Conservation (phyloP, 805 yeast genomes). For the Ogataea nitratoaversa region DNA sequence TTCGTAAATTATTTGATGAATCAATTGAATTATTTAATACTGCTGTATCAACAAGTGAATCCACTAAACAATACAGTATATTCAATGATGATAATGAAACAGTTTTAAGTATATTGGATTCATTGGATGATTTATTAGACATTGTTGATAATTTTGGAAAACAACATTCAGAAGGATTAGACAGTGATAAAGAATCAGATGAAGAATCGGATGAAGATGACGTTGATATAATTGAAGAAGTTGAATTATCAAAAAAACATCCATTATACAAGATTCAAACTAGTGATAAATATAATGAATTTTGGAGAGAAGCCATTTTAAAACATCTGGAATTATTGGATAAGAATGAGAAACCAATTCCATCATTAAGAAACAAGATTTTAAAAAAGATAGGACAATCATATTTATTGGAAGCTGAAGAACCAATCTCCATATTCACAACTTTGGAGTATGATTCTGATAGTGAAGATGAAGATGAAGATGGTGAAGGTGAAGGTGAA, state of each 20-base stretch:
- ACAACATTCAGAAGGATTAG: slow-evolving; percentile 55
- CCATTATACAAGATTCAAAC: slow-evolving; percentile 48
- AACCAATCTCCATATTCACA: slow-evolving; percentile 51
- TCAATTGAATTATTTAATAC: slow-evolving; percentile 43
- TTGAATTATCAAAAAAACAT: slow-evolving; percentile 43
- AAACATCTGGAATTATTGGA: slow-evolving; percentile 31
- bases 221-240: slow-evolving; percentile 29
- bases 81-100: slow-evolving; percentile 23
- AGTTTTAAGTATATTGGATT: slow-evolving; percentile 48
- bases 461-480: slow-evolving; percentile 30
- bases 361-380: slow-evolving; percentile 23
- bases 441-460: slow-evolving; percentile 56
- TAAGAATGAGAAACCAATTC: slow-evolving; percentile 17
- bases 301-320: slow-evolving; percentile 50
- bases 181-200: slow-evolving; percentile 49
- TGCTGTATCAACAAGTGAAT: slow-evolving; percentile 34
- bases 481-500: slow-evolving; percentile 17
- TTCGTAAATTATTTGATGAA: slow-evolving; percentile 40
- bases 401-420: slow-evolving; percentile 60
- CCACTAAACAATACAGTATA: slow-evolving; percentile 14
- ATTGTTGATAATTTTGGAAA: slow-evolving; percentile 64
- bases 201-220: slow-evolving; percentile 29
- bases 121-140: slow-evolving; percentile 65
- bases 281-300: slow-evolving; percentile 39
- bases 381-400: slow-evolving; percentile 58